Base-by-base conservation (phyloP, 177 flowering plant genomes). In the Vitis hybrid region DNA sequence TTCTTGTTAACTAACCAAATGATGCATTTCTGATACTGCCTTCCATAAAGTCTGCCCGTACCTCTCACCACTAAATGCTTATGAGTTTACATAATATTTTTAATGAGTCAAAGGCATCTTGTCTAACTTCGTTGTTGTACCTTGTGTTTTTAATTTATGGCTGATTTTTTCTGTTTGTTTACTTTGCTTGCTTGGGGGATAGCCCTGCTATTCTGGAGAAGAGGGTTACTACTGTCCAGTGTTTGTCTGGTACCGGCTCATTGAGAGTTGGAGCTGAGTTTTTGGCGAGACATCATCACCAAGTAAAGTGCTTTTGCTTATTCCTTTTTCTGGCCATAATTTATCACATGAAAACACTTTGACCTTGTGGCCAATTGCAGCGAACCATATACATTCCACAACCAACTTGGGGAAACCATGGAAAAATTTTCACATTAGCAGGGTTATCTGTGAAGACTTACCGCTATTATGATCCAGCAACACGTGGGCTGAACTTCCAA, bases 371-470 rank as follows among this genome's bases (percentile, higher is more conserved):
- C 30, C 30, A 0, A 27, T 5, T 71, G 70, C 92, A 95, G 98
- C 90, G 80, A 48, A 82, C 82, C 14, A 91, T 96, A n/a, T 96
- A 89, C 77, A 91, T 96, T 71, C 97, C 99, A 12, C 80, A 60
- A 30, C 98, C 99, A 65, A 96, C 99, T 62, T 96, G 99, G 98
- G 99, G 99, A 77, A 96, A 96, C 79, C 99, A 96, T 76, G 81
- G 89, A 3, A 96, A 96, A 82, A 72, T 96, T 65, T 96, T 96
- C 73, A 72, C 87, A 73, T 66, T 91, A 27, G 92, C 96, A 0
- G 98, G 99, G 7, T 75, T 96, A 70, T 72, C 92, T 60, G 98
- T 94, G 60, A 91, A 92, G 80, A 82, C 82, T 35, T 94, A 89
- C 78, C 93, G 98, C 61, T 94, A 96, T 65, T 96, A 94, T 83